Evolutionary conservation across 2,329 filamentous ascomycete species (phyloP), one percentile per base, ranked within the genome.

Genomic region (Monilinia aucupariae): DNA sequence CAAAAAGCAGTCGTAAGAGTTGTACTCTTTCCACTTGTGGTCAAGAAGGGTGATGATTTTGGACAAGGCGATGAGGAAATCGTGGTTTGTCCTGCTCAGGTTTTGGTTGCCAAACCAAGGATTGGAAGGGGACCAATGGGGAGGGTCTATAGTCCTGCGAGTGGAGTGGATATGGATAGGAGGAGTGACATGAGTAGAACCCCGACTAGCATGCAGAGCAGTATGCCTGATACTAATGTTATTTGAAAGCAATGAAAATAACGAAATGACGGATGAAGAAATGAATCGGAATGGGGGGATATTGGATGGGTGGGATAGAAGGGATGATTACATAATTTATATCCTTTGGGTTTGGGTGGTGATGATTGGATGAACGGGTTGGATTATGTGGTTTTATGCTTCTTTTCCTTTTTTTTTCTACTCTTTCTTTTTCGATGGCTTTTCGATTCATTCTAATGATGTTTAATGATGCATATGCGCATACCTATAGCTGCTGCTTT

Each of bases 1-100:
- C 82, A 88, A 65, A 82, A 85, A 48, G 87, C 91, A 32, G 85
- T 93, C 22, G 92, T 99, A 48, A 90, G 94, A 69, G 85, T 96
- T 66, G 92, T 99, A 2, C 84, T 99, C 48, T 99, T 99, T 80
- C 96, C 96, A 12, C 82, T 97, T 1, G 93, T 99, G 22, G 91
- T 97, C 71, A 96, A 96, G 79, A 96, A 94, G 79, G 93, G 92
- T 60, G 90, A 96, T 72, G 93, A 97, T 74, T 80, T 81, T 48
- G 94, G 92, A 30, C 83, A 88, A 60, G 93, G 92, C 61, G 91
- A 97, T 61, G 92, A 97, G 69, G 92, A 97, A 80, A 91, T 96
- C 67, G 92, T 97, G 53, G 91, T 99, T 51, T 96, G 89, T 73
- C 93, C 93, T 12, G 94, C 96, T 8, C 93, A 97, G 76, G 94